Evolutionary conservation across 106 monocot species (phyloP).

Genomic region (Iris macrosiphon): DNA sequence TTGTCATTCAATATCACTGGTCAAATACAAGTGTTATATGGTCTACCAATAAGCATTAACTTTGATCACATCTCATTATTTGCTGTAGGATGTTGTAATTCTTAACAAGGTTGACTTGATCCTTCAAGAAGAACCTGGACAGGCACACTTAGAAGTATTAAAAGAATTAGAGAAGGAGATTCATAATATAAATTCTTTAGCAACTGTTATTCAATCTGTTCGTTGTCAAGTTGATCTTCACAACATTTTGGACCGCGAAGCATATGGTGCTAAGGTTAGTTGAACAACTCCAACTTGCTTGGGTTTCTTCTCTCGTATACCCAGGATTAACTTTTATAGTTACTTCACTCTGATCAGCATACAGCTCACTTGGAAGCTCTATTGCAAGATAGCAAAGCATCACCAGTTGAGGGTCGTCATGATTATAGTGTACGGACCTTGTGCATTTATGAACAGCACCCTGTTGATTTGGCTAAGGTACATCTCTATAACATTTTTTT

Average conservation of each 20-base stretch:
- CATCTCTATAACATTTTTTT: slow-evolving; percentile 2
- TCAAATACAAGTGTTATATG: too few relatives aligned
- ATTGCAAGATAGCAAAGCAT: slow-evolving; percentile 38
- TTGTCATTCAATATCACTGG: too few relatives aligned
- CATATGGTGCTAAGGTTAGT: slow-evolving; percentile 69
- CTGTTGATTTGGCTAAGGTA: slow-evolving; percentile 66
- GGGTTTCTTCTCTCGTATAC: too few relatives aligned
- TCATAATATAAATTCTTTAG: slow-evolving; percentile 58
- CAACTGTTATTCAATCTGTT: slow-evolving; percentile 45
- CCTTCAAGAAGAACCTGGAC: slow-evolving; percentile 15
- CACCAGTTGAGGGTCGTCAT: slow-evolving; percentile 33
- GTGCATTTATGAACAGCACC: slow-evolving; percentile 49
- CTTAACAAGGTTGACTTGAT: slow-evolving; percentile 83
- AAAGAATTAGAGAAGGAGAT: slow-evolving; percentile 54
- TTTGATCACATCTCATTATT: too few relatives aligned
- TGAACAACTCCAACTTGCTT: slow-evolving; percentile 1
- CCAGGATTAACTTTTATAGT: neutral
- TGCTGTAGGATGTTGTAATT: slow-evolving; percentile 76
- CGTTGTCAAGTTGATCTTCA: slow-evolving; percentile 69
- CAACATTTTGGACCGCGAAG: slow-evolving; percentile 58
- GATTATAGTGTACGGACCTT: slow-evolving; percentile 49
- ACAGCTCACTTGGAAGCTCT: slow-evolving; percentile 53
- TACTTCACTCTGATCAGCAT: slow-evolving; percentile 31
- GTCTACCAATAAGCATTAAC: too few relatives aligned
- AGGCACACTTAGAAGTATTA: slow-evolving; percentile 9